These are phyloP conservation scores for Coemansia sp. DNA, from an alignment of 192 early-diverging fungal species.

Conservation along the genomic window DNA sequence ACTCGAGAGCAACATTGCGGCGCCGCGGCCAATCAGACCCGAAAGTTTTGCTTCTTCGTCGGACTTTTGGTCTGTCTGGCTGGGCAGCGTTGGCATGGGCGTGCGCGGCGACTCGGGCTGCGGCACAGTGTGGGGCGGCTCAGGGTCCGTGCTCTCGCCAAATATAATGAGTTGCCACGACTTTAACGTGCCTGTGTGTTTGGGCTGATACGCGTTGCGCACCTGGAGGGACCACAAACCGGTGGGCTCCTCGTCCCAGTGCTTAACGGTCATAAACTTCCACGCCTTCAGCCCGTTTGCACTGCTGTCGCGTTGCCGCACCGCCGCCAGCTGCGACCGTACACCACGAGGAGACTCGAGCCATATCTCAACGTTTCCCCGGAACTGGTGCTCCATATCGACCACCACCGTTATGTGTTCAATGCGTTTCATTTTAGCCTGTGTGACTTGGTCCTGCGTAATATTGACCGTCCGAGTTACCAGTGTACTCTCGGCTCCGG, in stretches of 20 bases:
- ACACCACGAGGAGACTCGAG: constrained; percentile 74
- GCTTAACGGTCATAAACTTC: constrained; percentile 96
- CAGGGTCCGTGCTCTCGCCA: constrained; percentile 60
- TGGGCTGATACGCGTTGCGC: constrained; percentile 61
- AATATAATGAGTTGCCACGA: constrained; percentile 71
- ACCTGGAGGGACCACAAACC: constrained; percentile 77
- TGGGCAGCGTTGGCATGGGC: constrained; percentile 6
- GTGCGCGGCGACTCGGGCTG: neutral
- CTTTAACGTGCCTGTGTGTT: constrained; percentile 57
- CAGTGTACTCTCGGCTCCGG: constrained; percentile 30
- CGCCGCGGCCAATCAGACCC: constrained; percentile 12
- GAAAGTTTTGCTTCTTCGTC: neutral
- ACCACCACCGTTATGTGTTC: constrained; percentile 92
- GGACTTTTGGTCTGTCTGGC: neutral
- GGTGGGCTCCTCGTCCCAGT: constrained; percentile 96
- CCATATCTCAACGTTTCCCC: constrained; percentile 86
- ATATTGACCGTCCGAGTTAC: constrained; percentile 50
- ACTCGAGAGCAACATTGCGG: constrained; percentile 15
- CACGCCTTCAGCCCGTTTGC: constrained; percentile 74
- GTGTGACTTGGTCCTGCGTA: constrained; percentile 51
- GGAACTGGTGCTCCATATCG: constrained; percentile 71
- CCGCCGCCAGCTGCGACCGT: constrained; percentile 65
- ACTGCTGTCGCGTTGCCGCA: constrained; percentile 65
- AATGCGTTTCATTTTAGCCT: constrained; percentile 55
- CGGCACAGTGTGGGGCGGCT: constrained; percentile 20